Evolutionary conservation across 2,329 filamentous ascomycete genomes (phyloP).

Genomic region (Aureobasidium sp.): DNA sequence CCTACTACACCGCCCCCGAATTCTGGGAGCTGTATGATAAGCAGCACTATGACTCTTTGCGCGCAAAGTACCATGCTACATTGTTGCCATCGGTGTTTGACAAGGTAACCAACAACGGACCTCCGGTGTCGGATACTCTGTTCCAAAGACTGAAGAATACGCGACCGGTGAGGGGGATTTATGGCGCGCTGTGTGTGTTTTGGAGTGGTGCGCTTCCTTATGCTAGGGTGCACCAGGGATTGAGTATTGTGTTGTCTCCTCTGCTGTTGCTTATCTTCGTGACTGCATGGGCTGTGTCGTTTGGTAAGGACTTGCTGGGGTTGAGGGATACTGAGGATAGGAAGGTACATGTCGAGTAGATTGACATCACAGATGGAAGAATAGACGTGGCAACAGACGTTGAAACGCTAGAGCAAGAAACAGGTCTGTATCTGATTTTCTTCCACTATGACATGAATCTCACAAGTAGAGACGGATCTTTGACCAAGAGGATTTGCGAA

Average conservation of each 20-base stretch:
- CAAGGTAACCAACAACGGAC: conserved; percentile 54
- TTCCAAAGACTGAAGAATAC: conserved; percentile 26
- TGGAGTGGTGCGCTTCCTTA: conserved; percentile 19
- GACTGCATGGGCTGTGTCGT: background rate
- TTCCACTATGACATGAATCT: too few species aligned
- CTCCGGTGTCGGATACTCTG: conserved; percentile 23
- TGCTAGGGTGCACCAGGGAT: conserved; percentile 6
- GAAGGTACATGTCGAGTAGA: background rate
- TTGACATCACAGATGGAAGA: too few species aligned
- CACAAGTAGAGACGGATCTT: too few species aligned
- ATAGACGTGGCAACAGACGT: too few species aligned
- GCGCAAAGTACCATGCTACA: too few species aligned
- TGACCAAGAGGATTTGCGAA: too few species aligned
- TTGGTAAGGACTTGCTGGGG: background rate
- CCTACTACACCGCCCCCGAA: conserved; percentile 68
- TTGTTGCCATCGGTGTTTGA: conserved; percentile 63
- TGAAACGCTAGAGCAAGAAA: too few species aligned
- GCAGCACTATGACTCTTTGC: conserved; percentile 55
- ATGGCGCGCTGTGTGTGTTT: conserved; percentile 33
- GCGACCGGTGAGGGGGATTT: conserved; percentile 34
- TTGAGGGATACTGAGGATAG: background rate
- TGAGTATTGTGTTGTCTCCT: conserved; percentile 1
- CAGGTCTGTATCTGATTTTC: too few species aligned
- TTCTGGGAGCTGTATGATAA: conserved; percentile 61
- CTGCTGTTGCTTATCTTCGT: background rate